Percentiles rank a stretch among this genome's conserved stretches.
Conservation (phyloP, 441 rosid species). For the Populus hybrid region DNA sequence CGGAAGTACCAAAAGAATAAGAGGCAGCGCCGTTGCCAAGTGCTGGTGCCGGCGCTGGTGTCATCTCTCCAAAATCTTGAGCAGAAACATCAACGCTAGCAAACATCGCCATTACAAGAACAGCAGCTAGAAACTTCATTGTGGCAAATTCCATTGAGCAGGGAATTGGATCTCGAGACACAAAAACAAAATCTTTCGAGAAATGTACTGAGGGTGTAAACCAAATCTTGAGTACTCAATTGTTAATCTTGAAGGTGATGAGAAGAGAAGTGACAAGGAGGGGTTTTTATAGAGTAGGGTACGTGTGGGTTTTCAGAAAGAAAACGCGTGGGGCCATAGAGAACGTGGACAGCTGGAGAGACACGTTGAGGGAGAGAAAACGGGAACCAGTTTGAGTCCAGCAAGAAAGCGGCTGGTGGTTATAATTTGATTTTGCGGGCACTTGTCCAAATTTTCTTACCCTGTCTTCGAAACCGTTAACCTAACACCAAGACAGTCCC, state of each 20-base stretch:
- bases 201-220: neutral
- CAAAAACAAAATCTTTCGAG: no score
- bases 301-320: neutral
- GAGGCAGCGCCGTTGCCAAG: neutral
- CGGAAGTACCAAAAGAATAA: neutral
- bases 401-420: constrained; percentile 19
- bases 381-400: neutral
- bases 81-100: neutral
- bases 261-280: neutral
- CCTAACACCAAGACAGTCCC: neutral
- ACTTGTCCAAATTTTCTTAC: neutral
- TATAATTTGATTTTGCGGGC: no score
- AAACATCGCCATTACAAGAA: neutral
- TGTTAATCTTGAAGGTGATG: neutral
- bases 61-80: neutral
- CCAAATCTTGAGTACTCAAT: neutral
- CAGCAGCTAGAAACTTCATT: neutral
- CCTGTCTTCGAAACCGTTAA: neutral
- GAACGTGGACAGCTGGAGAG: constrained; percentile 32
- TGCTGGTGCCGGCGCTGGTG: neutral
- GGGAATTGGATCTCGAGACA: neutral
- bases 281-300: constrained; percentile 13
- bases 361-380: neutral
- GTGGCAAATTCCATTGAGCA: neutral
- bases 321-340: constrained; percentile 11